Percentiles rank a stretch among this genome's conserved stretches.
Evolutionary conservation across 1,284 basidiomycete species (phyloP).

Genomic region (Ceratobasidium theobromae): DNA sequence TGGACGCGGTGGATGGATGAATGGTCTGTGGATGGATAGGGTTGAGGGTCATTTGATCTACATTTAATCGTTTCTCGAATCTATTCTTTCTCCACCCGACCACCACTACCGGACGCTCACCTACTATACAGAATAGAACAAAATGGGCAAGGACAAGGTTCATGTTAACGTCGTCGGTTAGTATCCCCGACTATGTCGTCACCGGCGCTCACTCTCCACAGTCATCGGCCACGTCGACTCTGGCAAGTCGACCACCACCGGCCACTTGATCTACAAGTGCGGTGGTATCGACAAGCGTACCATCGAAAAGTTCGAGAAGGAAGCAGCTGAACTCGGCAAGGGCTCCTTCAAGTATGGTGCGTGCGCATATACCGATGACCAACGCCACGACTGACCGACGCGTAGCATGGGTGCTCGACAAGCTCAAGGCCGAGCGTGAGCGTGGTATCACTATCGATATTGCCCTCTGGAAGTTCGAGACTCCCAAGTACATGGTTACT

Average conservation of each 20-base stretch:
- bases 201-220: conserved; percentile 45
- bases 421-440: conserved; percentile 99
- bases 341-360: conserved; percentile 98
- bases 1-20: conserved; percentile 23
- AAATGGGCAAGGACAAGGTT: conserved; percentile 88
- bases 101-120: conserved; percentile 16
- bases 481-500: conserved; percentile 87
- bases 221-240: conserved; percentile 98
- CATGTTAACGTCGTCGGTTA: conserved; percentile 91
- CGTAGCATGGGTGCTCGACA: conserved; percentile 98
- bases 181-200: conserved; percentile 43
- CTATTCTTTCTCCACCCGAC: conserved; percentile 40
- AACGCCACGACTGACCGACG: conserved; percentile 31
- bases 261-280: conserved; percentile 99
- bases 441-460: conserved; percentile 99
- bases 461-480: conserved; percentile 99
- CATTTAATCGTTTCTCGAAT: conserved; percentile 31
- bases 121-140: conserved; percentile 42
- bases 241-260: conserved; percentile 99
- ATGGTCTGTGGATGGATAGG: conserved; percentile 34
- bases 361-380: conserved; percentile 41
- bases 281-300: conserved; percentile 99
- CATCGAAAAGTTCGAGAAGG: conserved; percentile 99
- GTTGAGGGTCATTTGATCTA: conserved; percentile 32
- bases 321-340: conserved; percentile 99